phyloP scores from a whole-genome alignment of 2,329 filamentous ascomycete species.

The Arachnomyces sp. region DNA sequence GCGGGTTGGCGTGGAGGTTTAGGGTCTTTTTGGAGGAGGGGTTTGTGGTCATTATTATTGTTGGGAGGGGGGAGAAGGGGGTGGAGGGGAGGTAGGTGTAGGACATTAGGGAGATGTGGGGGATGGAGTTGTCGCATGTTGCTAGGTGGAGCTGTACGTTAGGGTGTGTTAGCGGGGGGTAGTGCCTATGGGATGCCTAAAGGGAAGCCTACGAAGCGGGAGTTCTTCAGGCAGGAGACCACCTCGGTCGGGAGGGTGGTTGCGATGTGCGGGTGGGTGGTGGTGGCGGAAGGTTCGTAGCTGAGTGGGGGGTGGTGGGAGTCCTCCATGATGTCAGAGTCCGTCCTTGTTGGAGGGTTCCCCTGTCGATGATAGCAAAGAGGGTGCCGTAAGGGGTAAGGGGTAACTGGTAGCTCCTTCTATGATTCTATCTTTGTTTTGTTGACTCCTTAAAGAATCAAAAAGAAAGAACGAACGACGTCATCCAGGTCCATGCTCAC shows the following conservation, averaged over 20 bases:
- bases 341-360: too few relatives aligned
- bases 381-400: too few relatives aligned
- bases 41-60: constrained; percentile 90
- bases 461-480: too few relatives aligned
- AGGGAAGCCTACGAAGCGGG: constrained; percentile 65
- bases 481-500: background rate
- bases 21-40: constrained; percentile 61
- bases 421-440: constrained; percentile 8
- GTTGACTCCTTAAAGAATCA: constrained; percentile 5
- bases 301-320: constrained; percentile 59
- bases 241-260: constrained; percentile 72
- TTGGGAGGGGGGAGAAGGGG: constrained; percentile 59
- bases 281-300: constrained; percentile 65
- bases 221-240: constrained; percentile 83
- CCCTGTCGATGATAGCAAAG: too few relatives aligned
- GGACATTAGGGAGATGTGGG: constrained; percentile 96
- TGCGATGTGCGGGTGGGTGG: constrained; percentile 62
- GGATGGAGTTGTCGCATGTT: constrained; percentile 72
- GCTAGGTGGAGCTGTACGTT: constrained; percentile 75
- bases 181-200: constrained; percentile 11
- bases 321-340: constrained; percentile 36
- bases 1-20: constrained; percentile 75
- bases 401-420: background rate
- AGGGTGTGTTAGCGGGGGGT: constrained; percentile 7
- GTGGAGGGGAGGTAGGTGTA: constrained; percentile 90